Conservation (phyloP, 495 filamentous ascomycete genomes). For the Daldinia vernicosa region DNA sequence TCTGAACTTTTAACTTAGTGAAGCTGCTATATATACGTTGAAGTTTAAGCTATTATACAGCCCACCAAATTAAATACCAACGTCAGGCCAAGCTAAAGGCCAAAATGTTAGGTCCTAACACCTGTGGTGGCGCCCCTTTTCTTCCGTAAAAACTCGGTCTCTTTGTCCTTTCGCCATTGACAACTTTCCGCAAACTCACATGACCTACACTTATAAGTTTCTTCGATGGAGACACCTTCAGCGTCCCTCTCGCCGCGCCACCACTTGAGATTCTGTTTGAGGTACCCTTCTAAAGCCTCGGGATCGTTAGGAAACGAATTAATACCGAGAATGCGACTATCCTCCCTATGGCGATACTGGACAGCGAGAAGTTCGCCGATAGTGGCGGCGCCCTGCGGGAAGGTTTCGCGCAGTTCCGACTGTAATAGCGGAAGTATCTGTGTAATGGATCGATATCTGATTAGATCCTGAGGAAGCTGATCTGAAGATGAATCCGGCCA, state of each 20-base stretch:
- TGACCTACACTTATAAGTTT: conserved; percentile 84
- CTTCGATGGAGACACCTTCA: conserved; percentile 84
- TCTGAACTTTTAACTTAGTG: no score
- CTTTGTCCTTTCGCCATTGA: conserved; percentile 59
- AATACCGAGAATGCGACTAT: conserved; percentile 68
- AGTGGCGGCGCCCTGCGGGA: conserved; percentile 61
- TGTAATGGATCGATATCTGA: conserved; percentile 53
- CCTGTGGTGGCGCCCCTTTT: conserved; percentile 20
- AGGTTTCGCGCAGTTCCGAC: conserved; percentile 61
- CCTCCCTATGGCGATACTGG: conserved; percentile 65
- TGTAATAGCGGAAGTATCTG: conserved; percentile 51
- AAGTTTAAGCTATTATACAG: background rate
- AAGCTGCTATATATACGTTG: no score
- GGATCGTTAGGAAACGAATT: conserved; percentile 77
- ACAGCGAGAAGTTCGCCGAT: conserved; percentile 68
- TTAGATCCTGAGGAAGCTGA: conserved; percentile 53
- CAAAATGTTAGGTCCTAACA: background rate
- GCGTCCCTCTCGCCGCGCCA: conserved; percentile 84
- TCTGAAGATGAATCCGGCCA: background rate
- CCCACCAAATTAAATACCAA: background rate
- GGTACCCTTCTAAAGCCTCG: conserved; percentile 66
- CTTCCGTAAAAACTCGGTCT: conserved; percentile 42
- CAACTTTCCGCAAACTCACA: conserved; percentile 67
- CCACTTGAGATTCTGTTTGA: conserved; percentile 78
- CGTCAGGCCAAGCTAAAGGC: background rate